Evolutionary conservation across 371 early-diverging fungal genomes (phyloP), one percentile per base, ranked within the genome.

Genomic region (Capniomyces stellatus): DNA sequence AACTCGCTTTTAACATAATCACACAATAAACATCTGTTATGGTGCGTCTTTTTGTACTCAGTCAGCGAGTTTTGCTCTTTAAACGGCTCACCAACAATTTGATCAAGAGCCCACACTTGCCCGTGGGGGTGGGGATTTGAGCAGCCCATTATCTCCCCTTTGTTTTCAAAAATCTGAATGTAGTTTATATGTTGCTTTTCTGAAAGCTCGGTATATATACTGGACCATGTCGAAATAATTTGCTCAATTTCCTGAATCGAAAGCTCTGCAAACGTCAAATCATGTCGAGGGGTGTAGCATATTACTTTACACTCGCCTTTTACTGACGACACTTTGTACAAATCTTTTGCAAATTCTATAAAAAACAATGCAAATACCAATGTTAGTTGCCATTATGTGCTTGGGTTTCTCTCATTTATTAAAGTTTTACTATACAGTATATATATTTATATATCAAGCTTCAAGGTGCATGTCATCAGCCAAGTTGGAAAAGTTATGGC

Each of bases 101-200:
- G 64, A 29, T 85, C 84, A 10, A 85, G 79, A 27, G 88, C 85
- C 95, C 95, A 95, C 59, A 87, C 77, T 69, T 92, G 88, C 29
- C 84, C 78, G 46, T 87, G 85, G 25, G 93, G 92, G 59, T 95
- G 93, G 24, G 93, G 92, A 63, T 89, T 92, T 15, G 87, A 87
- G 66, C 93, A 93, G 13, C 93, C 93, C 92, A 95, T 92, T 52
- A 80, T 77, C 1, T 81, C 71, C n/a, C 95, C 95, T 71, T 93
- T 93, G 72, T 93, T 95, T 61, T 95, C 94, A 72, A 95, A 95
- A 30, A 93, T 74, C 67, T 92, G 92, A 25, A 87, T 82, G 60
- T 92, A 82, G n/a, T 65, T 63, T 54, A 86, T 71, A 24, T 54
- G 58, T 0, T 64, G 61, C 24, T 72, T 67, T 18, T 67, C 56